Evolutionary conservation across 139 green algal species (phyloP).

Genomic region (Chlamydomonas sp.): DNA sequence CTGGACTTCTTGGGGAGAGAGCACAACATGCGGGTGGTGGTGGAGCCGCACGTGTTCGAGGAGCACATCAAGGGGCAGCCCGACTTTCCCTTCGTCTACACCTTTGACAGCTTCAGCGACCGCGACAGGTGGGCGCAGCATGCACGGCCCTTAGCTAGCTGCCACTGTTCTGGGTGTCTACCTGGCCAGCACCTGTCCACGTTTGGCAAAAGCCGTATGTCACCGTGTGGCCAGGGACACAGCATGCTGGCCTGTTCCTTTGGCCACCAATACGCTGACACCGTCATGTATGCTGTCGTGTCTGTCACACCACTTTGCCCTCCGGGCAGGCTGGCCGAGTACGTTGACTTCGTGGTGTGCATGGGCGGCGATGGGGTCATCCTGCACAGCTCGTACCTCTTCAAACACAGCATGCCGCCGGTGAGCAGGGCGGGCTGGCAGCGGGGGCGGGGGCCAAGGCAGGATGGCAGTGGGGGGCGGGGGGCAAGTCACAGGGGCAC

Average conservation of each 20-base stretch:
- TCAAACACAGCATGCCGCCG: conserved; percentile 67
- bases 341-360: conserved; percentile 97
- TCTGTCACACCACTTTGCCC: not conserved
- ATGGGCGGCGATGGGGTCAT: conserved; percentile 97
- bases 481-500: not conserved
- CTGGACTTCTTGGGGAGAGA: conserved; percentile 76
- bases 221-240: too few relatives aligned
- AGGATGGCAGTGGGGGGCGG: too few relatives aligned
- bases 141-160: not conserved
- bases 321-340: conserved; percentile 66
- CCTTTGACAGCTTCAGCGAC: conserved; percentile 67
- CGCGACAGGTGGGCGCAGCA: conserved; percentile 59
- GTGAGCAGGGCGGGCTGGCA: conserved; percentile 34
- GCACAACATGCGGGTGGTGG: conserved; percentile 83
- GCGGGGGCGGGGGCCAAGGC: too few relatives aligned
- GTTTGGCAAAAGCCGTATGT: too few relatives aligned
- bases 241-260: too few relatives aligned
- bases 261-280: not conserved
- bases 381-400: conserved; percentile 91
- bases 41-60: conserved; percentile 86
- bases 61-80: conserved; percentile 37
- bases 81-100: conserved; percentile 54
- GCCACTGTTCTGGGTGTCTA: not conserved
- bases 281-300: not conserved
- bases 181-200: too few relatives aligned